Evolutionary conservation across 768 basidiomycete species (phyloP), one percentile per base, ranked within the genome.

Genomic region (Leccinum ochraceum): DNA sequence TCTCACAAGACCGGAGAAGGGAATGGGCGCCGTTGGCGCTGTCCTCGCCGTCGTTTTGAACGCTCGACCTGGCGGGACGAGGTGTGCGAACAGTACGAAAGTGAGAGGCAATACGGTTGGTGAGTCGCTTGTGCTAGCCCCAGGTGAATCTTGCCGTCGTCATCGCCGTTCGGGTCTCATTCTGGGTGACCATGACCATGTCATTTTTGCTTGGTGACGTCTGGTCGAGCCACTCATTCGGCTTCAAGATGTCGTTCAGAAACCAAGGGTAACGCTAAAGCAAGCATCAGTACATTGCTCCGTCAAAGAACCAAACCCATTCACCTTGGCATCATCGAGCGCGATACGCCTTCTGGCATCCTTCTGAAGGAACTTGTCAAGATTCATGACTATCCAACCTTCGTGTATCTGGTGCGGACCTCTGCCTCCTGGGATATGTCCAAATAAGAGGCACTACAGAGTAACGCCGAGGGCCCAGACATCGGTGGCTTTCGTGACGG

Each of bases 381-480:
- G 78, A 49, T 84, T 79, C 55, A 95, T 80, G 49, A 91, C 86
- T 34, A 83, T 77, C 14, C 77, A 75, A 0, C 89, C 90, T 60
- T 88, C 85, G 2, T 80, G 77, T 20, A 71, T 69, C 26, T 71
- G 74, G 50, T 61, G 61, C 8, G 82, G 82, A 57, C 77, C 77
- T 56, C 88, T 77, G n/a, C 85, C 88, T 6, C 88, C 87, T 1
- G 96, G 96, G 1, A 89, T 85, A 58, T 78, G 79, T 10, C 94
- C 97, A 65, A 96, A 98, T 2, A 98, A 82, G 51, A 98, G 83
- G 71, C 95, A 96, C 75, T 94, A 98, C 5, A 98, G 79, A 2
- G 97, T 99, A 36, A 98, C 90, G 24, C 97, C 97, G 2, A 99
- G 83, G 0, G 97, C 96, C 97, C 97, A 99, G 36, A 99, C 85